Percentiles rank a stretch among this genome's conserved stretches.
These are phyloP conservation scores for Favolaschia claudopus DNA, from an alignment of 768 basidiomycete genomes.

Conservation along the genomic window DNA sequence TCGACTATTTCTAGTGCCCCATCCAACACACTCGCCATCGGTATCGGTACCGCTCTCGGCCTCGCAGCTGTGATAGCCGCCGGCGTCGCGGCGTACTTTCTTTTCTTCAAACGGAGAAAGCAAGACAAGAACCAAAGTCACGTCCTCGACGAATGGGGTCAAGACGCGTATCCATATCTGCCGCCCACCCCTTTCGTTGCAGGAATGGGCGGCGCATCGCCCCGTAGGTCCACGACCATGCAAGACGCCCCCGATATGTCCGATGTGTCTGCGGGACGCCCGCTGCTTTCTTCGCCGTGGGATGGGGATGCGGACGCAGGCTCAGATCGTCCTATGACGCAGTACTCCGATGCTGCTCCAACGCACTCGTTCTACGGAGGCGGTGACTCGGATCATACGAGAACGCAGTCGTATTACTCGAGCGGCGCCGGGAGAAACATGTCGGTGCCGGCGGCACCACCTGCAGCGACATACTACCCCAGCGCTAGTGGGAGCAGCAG, in stretches of 20 bases:
- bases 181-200: constrained; percentile 7
- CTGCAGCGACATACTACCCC: neutral
- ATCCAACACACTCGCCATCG: neutral
- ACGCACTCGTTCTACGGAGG: too few species aligned
- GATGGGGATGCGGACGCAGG: neutral
- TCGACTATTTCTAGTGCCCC: neutral
- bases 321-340: too few species aligned
- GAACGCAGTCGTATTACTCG: too few species aligned
- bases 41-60: constrained; percentile 9
- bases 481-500: neutral
- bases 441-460: neutral
- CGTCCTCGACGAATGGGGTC: constrained; percentile 12
- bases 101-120: constrained; percentile 17
- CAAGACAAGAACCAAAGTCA: neutral
- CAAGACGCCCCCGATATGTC: neutral
- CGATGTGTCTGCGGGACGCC: neutral
- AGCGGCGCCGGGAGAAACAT: too few species aligned
- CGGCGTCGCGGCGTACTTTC: constrained; percentile 19
- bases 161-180: neutral
- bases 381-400: too few species aligned
- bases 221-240: neutral
- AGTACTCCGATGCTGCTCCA: too few species aligned
- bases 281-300: neutral
- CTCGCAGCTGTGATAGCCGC: constrained; percentile 5
- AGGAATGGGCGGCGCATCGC: neutral